Evolutionary conservation across 352 stramenopile species (phyloP).

Genomic region (Pythium volutum): DNA sequence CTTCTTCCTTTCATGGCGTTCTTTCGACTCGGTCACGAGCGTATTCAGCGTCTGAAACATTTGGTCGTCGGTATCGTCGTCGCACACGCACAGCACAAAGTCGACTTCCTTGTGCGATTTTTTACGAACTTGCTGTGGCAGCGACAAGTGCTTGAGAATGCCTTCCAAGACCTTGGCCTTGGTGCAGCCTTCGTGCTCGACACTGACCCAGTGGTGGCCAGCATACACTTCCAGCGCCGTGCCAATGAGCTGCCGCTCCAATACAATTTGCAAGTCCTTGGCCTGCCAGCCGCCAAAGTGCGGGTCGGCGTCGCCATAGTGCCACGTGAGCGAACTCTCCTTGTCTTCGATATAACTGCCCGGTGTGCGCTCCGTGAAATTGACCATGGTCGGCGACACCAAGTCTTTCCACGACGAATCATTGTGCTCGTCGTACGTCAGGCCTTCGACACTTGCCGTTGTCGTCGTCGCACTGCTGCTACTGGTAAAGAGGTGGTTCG

Average conservation of each 20-base stretch:
- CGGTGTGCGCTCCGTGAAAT: slow-evolving; percentile 72
- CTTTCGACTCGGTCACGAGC: slow-evolving; percentile 69
- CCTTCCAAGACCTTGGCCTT: slow-evolving; percentile 76
- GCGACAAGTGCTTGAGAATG: slow-evolving; percentile 68
- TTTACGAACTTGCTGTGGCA: slow-evolving; percentile 67
- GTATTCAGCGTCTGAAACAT: slow-evolving; percentile 89
- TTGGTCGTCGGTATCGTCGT: slow-evolving; percentile 87
- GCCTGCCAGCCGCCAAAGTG: slow-evolving; percentile 88
- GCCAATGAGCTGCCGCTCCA: slow-evolving; percentile 83
- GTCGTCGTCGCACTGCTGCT: slow-evolving; percentile 1
- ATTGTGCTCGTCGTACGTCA: slow-evolving; percentile 30
- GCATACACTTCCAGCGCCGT: slow-evolving; percentile 86
- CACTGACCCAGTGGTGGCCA: slow-evolving; percentile 77
- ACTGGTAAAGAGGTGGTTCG: background rate
- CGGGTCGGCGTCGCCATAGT: slow-evolving; percentile 81
- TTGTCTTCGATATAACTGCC: slow-evolving; percentile 86
- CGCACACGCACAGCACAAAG: slow-evolving; percentile 87
- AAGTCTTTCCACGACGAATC: slow-evolving; percentile 81
- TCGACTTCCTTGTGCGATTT: slow-evolving; percentile 71
- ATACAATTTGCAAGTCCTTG: slow-evolving; percentile 88
- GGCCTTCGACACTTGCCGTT: background rate
- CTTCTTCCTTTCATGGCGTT: slow-evolving; percentile 56
- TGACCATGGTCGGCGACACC: slow-evolving; percentile 72
- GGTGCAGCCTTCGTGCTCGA: slow-evolving; percentile 77
- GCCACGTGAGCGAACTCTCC: slow-evolving; percentile 84